Conservation (phyloP, 78 protist species). For the Dictyostelium discoideum region DNA sequence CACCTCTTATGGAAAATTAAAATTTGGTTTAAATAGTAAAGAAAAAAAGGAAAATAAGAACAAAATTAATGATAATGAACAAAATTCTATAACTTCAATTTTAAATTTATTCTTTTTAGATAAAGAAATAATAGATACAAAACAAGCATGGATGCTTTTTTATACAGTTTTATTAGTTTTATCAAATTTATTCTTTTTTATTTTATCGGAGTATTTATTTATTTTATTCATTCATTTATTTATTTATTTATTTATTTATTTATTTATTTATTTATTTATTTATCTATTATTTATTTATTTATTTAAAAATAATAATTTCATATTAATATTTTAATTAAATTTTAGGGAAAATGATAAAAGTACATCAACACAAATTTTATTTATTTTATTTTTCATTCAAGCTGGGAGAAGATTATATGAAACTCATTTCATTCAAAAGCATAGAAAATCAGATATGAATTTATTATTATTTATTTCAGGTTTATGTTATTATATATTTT, state of each 20-base stretch:
- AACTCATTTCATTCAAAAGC: conserved; percentile 30
- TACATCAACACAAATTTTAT: background rate
- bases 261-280: background rate
- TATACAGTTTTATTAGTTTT: background rate
- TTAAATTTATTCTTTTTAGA: background rate
- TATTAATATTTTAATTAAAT: too few species aligned
- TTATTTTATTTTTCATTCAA: conserved; percentile 21
- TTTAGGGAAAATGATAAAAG: background rate
- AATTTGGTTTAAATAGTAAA: background rate
- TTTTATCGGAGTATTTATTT: background rate
- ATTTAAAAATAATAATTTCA: background rate
- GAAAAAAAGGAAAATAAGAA: background rate
- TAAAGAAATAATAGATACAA: background rate
- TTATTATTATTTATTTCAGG: conserved; percentile 18
- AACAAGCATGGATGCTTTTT: conserved; percentile 25
- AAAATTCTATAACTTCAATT: background rate
- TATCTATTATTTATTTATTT: too few species aligned
- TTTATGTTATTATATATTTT: conserved; percentile 31
- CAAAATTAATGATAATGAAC: background rate
- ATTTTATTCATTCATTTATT: background rate
- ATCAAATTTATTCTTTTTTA: conserved; percentile 14
- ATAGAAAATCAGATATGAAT: conserved; percentile 8
- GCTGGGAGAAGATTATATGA: conserved; percentile 35
- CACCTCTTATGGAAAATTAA: conserved; percentile 30
- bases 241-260: background rate